phyloP scores from a whole-genome alignment of 2,329 filamentous ascomycete species.

The Periconia sp. region DNA sequence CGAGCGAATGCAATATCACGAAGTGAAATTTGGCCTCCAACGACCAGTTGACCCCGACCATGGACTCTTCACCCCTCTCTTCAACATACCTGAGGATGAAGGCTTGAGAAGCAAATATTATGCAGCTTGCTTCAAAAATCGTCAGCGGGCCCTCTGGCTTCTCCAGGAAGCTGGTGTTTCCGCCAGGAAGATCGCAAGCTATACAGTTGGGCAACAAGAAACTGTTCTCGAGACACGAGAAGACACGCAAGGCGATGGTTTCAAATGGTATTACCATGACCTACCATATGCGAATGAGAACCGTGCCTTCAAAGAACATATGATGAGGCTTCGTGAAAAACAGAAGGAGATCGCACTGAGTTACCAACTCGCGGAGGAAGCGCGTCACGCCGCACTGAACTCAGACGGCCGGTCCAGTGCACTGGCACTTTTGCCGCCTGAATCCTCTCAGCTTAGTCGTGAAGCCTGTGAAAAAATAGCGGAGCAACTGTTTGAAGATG shows the following conservation, averaged over 20 bases:
- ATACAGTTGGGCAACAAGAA: slow-evolving; percentile 22
- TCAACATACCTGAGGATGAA: slow-evolving; percentile 32
- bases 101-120: slow-evolving; percentile 27
- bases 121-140: slow-evolving; percentile 34
- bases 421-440: neutral
- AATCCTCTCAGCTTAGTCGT: slow-evolving; percentile 1
- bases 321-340: slow-evolving; percentile 16
- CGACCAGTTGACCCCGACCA: slow-evolving; percentile 21
- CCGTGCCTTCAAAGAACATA: slow-evolving; percentile 16
- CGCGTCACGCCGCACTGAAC: slow-evolving; percentile 16
- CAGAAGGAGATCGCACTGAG: slow-evolving; percentile 31
- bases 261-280: slow-evolving; percentile 30
- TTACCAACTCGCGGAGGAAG: slow-evolving; percentile 26
- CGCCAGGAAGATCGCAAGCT: slow-evolving; percentile 29
- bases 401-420: neutral
- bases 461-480: neutral
- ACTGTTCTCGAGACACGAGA: slow-evolving; percentile 25
- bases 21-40: slow-evolving; percentile 34
- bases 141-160: slow-evolving; percentile 31
- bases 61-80: slow-evolving; percentile 27
- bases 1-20: slow-evolving; percentile 34
- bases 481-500: neutral
- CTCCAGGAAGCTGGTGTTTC: slow-evolving; percentile 35
- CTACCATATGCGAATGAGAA: slow-evolving; percentile 19
- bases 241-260: slow-evolving; percentile 16